Base-by-base conservation (phyloP, 2,329 filamentous ascomycete genomes). In the Trichoderma arundinaceum region DNA sequence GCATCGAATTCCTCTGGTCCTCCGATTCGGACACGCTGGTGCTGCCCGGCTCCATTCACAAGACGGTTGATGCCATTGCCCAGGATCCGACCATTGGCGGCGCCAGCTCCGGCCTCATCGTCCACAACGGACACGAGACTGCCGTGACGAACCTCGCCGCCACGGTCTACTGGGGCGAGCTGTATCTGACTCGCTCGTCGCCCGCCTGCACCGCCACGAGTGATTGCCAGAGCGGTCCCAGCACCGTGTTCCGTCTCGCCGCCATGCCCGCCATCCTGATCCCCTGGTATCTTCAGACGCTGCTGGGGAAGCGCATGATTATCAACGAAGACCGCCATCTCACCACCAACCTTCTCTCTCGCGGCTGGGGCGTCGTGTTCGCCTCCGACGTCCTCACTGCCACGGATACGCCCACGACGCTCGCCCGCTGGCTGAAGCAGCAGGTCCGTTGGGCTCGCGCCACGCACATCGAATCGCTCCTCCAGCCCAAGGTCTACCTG, bases 351-450 rank as follows among this genome's bases (percentile, higher is more conserved):
- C 71, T 72, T 4, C 69, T 72, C 7, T 43, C 53, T 7, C 70
- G 70, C 13, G 71, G 71, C 52, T 74, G 73, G 73, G 72, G 73
- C 19, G 71, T 71, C 7, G 67, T 71, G 19, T 74, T 74, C 58
- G 70, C 73, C n/a, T 69, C 71, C 2, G 72, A 72, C 59, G 72
- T 72, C 7, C 67, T 71, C 8, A 66, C 71, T 1, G 54, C 68
- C 5, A 72, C 71, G 2, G 71, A 72, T 15, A 72, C 71, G 1
- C 71, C 71, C 0, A 71, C 71, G 1, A 72, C 69, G 2, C 58
- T 72, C 8, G 60, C 70, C 3, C 67, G 71, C 65, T 72, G 71
- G 71, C 66, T 72, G 43, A 69, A 68, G 62, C 71, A 72, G 38
- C 71, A 72, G 35, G 69, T 72, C 2, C 66, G 71, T 61, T 72